phyloP scores from a whole-genome alignment of 345 rosid genomes.

The Mallotus nudiflorus region DNA sequence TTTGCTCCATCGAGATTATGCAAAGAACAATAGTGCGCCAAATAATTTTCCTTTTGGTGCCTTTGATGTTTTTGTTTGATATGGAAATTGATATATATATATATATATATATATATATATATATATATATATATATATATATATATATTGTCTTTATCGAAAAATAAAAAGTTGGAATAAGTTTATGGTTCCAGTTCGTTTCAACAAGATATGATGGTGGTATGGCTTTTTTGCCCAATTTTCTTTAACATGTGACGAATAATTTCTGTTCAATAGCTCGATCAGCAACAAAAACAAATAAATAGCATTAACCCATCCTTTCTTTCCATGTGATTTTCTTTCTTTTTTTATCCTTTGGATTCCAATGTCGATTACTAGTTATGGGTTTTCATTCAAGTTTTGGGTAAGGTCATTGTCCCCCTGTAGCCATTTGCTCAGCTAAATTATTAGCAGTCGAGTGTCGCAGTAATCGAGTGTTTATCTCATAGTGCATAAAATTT shows the following conservation, averaged over 20 bases:
- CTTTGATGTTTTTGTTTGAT: neutral
- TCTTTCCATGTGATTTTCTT: neutral
- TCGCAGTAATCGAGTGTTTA: no score
- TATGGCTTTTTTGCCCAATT: neutral
- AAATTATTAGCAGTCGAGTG: no score
- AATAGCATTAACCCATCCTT: neutral
- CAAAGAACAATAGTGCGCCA: neutral
- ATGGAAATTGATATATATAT: neutral
- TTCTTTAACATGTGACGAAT: neutral
- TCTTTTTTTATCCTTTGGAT: neutral
- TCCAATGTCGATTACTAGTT: constrained; percentile 4
- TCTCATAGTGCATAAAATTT: neutral
- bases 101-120: no score
- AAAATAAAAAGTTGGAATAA: neutral
- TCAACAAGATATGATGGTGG: constrained; percentile 15
- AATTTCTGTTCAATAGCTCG: neutral
- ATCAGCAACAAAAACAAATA: neutral
- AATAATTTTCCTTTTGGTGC: neutral
- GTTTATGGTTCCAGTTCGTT: constrained; percentile 12
- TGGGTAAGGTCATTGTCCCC: no score
- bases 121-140: no score
- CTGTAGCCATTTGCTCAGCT: no score
- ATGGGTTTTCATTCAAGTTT: neutral
- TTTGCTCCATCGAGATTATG: neutral
- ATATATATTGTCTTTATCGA: no score